phyloP scores from a whole-genome alignment of 805 yeast species.

The Isabelozyma pseudorhagii region DNA sequence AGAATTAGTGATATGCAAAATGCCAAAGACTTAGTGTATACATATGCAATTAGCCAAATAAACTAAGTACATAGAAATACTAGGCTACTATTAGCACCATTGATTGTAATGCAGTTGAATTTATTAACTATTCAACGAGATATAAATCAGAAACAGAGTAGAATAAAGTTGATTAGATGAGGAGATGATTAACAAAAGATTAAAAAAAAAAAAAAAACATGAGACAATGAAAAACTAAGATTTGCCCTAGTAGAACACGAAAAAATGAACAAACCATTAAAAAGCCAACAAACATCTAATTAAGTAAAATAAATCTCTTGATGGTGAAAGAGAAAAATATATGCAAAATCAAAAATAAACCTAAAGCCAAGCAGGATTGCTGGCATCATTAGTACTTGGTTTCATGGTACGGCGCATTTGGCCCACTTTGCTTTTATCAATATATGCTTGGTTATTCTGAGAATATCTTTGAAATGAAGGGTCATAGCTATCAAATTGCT shows the following conservation, averaged over 20 bases:
- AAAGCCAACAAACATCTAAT: not conserved
- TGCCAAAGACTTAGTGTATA: not conserved
- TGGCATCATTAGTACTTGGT: constrained; percentile 3
- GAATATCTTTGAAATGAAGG: constrained; percentile 4
- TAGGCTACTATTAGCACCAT: too few relatives aligned
- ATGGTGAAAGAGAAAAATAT: constrained; percentile 6
- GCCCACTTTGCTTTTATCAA: not conserved
- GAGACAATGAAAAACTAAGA: not conserved
- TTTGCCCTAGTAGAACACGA: not conserved
- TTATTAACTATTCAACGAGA: not conserved
- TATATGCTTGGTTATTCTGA: constrained; percentile 8
- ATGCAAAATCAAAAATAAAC: constrained; percentile 2
- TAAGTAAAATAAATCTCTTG: not conserved
- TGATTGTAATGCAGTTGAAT: not conserved
- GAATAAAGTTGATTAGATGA: too few relatives aligned
- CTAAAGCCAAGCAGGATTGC: constrained; percentile 18
- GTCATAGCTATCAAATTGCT: constrained; percentile 3
- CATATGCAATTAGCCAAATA: not conserved
- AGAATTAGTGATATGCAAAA: not conserved
- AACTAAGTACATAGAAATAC: not conserved
- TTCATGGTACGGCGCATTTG: not conserved
- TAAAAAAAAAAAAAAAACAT: not conserved
- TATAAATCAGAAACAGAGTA: too few relatives aligned
- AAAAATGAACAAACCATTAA: not conserved
- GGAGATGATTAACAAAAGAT: not conserved